Evolutionary conservation across 2,329 filamentous ascomycete genomes (phyloP).

Genomic region (Cryphonectria parasitica): DNA sequence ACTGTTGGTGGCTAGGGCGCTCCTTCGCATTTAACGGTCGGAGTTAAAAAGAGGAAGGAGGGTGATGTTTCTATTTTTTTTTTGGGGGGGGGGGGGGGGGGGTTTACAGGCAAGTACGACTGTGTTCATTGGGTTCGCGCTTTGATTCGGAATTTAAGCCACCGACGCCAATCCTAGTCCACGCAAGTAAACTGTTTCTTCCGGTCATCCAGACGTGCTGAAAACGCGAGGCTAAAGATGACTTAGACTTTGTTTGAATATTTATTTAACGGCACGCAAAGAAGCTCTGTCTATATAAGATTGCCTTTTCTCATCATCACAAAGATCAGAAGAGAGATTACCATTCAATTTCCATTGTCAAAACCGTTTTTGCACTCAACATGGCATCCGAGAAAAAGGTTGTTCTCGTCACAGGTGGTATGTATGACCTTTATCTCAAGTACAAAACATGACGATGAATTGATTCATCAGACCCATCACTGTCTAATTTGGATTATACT

Average conservation of each 20-base stretch:
- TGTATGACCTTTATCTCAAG: not conserved
- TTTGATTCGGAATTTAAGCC: not conserved
- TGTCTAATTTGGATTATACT: not conserved
- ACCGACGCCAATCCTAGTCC: too few relatives aligned
- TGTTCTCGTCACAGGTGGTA: constrained; percentile 26
- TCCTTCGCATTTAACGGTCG: not conserved
- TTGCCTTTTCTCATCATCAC: not conserved
- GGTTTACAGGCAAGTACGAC: too few relatives aligned
- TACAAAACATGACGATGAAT: not conserved
- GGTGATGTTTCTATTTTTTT: too few relatives aligned
- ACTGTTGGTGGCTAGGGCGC: not conserved
- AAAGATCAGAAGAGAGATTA: not conserved
- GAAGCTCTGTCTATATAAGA: not conserved
- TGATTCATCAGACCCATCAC: too few relatives aligned
- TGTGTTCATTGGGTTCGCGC: not conserved
- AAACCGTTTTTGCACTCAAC: not conserved
- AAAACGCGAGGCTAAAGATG: not conserved
- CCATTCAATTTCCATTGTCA: not conserved
- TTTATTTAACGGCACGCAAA: not conserved
- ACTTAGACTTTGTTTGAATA: too few relatives aligned
- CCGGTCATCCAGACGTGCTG: not conserved
- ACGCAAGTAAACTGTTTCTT: not conserved
- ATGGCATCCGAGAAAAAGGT: constrained; percentile 26
- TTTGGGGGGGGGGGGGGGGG: too few relatives aligned
- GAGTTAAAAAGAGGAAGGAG: not conserved